phyloP scores from a whole-genome alignment of 345 rosid genomes.

The Viola odorata region DNA sequence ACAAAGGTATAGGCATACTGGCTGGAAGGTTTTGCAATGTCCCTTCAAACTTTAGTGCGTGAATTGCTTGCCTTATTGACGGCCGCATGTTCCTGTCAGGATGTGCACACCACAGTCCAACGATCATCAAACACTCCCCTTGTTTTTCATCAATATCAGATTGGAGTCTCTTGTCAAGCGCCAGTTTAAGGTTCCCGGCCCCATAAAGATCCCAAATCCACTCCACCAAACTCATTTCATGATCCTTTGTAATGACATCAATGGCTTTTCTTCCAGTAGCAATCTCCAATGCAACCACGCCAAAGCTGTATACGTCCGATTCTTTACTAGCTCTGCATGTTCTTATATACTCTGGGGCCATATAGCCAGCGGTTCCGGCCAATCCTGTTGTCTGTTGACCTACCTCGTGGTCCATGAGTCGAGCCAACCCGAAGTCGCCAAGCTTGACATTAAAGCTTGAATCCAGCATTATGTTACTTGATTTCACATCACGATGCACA shows the following conservation, averaged over 20 bases:
- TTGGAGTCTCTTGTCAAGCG: neutral
- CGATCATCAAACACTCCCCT: slow-evolving; percentile 3
- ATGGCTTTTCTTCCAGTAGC: neutral
- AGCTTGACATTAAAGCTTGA: slow-evolving; percentile 1
- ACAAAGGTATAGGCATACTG: neutral
- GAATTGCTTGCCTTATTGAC: neutral
- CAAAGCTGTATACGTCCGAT: no score
- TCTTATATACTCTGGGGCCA: neutral
- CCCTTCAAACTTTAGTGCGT: neutral
- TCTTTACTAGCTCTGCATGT: neutral
- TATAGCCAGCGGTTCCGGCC: neutral
- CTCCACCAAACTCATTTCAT: neutral
- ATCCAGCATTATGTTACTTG: neutral
- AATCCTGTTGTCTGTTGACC: neutral
- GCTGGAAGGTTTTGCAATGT: neutral
- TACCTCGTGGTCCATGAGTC: neutral
- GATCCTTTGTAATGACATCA: neutral
- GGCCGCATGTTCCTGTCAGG: neutral
- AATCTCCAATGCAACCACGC: neutral
- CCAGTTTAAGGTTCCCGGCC: neutral
- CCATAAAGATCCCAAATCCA: slow-evolving; percentile 3
- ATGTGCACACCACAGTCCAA: neutral
- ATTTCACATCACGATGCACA: slow-evolving; percentile 1
- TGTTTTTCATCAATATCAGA: neutral
- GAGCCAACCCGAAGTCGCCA: neutral